phyloP scores from a whole-genome alignment of 106 monocot species.

The Dendrobium huoshanense region DNA sequence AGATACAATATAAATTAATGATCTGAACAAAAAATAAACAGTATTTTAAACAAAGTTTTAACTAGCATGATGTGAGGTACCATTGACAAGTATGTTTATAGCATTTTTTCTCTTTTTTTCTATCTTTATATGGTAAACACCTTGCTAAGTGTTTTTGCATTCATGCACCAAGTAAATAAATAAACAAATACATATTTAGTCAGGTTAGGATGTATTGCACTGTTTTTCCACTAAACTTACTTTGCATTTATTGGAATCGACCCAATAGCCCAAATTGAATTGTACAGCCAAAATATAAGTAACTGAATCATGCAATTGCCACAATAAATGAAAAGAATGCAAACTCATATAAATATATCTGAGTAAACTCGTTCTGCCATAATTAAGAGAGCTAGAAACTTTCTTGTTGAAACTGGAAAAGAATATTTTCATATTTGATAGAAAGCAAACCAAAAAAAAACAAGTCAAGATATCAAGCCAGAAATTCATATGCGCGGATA shows the following conservation, averaged over 20 bases:
- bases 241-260: background rate
- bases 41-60: too few species aligned
- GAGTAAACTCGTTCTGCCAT: background rate
- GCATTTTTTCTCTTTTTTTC: too few species aligned
- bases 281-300: background rate
- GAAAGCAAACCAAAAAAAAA: background rate
- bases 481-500: background rate
- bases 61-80: too few species aligned
- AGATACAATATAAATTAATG: too few species aligned
- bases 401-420: background rate
- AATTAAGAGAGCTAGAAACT: background rate
- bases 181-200: background rate
- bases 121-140: too few species aligned
- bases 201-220: background rate
- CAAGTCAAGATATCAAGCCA: background rate
- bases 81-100: too few species aligned
- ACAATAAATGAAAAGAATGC: background rate
- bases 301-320: background rate
- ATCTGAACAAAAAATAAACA: too few species aligned
- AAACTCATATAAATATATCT: background rate
- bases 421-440: background rate
- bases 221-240: background rate
- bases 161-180: too few species aligned
- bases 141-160: background rate
- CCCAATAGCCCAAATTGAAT: background rate